Evolutionary conservation across 129 eudicot species (phyloP).

Genomic region (Apium graveolens): DNA sequence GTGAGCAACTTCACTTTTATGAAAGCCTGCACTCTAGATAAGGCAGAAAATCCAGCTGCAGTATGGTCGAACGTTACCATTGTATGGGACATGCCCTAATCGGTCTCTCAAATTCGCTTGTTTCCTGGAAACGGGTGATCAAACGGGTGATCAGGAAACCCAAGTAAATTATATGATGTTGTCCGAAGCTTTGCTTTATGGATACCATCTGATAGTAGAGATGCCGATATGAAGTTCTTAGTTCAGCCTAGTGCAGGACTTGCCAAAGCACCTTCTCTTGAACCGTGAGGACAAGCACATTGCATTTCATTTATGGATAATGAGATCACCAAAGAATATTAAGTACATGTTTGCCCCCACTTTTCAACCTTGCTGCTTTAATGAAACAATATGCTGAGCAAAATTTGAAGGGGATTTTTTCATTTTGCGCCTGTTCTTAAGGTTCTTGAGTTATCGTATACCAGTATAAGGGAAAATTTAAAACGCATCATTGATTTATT

Average conservation of each 20-base stretch:
- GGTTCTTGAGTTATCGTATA: constrained; percentile 36
- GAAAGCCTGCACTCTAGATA: too few species aligned
- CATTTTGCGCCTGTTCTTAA: constrained; percentile 25
- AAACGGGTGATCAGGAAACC: constrained; percentile 17
- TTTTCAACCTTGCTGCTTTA: constrained; percentile 36
- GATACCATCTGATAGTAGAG: constrained; percentile 23
- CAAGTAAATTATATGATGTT: constrained; percentile 39
- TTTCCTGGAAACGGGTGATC: too few species aligned
- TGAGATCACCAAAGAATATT: constrained; percentile 22
- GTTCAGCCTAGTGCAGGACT: constrained; percentile 29
- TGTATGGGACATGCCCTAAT: constrained; percentile 28
- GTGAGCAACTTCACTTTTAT: too few species aligned
- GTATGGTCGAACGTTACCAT: too few species aligned
- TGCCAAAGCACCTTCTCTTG: constrained; percentile 22
- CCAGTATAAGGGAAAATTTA: constrained; percentile 31
- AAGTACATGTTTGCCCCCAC: constrained; percentile 22
- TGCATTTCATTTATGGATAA: constrained; percentile 32
- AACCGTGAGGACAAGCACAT: constrained; percentile 31
- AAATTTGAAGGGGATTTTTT: constrained; percentile 21
- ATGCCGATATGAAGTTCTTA: constrained; percentile 9
- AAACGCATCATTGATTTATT: constrained; percentile 17
- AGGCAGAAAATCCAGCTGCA: too few species aligned
- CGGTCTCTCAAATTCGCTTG: constrained; percentile 26
- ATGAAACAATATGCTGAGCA: constrained; percentile 24
- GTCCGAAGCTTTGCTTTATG: constrained; percentile 32